Base-by-base conservation (phyloP, 768 basidiomycete species). In the Leccinum pellstonianum region DNA sequence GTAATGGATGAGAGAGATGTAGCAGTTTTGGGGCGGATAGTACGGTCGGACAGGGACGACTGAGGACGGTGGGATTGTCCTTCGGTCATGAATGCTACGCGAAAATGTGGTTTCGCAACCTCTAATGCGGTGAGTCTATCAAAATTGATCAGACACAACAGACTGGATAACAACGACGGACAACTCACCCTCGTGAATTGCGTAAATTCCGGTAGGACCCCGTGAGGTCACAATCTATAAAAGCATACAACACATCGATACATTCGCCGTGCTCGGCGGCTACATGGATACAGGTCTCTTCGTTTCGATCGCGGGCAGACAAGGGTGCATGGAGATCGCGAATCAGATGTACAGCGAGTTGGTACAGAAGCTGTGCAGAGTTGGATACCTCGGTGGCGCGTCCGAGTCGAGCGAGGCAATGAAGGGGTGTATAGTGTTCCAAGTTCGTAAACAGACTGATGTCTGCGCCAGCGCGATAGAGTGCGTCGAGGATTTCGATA, bases 211-310 rank as follows among this genome's bases (percentile, higher is more conserved):
- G 80, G 35, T 86, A 79, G 1, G 76, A 68, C 48, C 84, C 81
- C 14, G 77, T 80, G 0, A 76, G 74, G 68, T 92, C 90, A 63
- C 83, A 86, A 49, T 87, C 82, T 50, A 92, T 77, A 59, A 92
- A 77, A 46, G 86, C 80, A 55, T 79, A 76, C 46, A 91, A 73
- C 19, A 91, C 72, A 55, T 87, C 85, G 19, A 85, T 74, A 71
- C 81, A 88, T 56, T 81, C 76, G 50, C 90, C 90, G 63, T 84
- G 83, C 66, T 90, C 88, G 12, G 90, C 90, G 51, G 89, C 90
- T 60, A 90, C 76, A 76, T 92, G 90, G 52, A 92, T 79, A 76
- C 88, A 90, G 3, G 90, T 91, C 68, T 92, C 89, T 63, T 84
- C 83, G 55, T 86, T 73, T 62, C 75, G 81, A 71, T 91, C 88